Conservation (phyloP, 1,284 basidiomycete species). For the Psilocybe mexicana region DNA sequence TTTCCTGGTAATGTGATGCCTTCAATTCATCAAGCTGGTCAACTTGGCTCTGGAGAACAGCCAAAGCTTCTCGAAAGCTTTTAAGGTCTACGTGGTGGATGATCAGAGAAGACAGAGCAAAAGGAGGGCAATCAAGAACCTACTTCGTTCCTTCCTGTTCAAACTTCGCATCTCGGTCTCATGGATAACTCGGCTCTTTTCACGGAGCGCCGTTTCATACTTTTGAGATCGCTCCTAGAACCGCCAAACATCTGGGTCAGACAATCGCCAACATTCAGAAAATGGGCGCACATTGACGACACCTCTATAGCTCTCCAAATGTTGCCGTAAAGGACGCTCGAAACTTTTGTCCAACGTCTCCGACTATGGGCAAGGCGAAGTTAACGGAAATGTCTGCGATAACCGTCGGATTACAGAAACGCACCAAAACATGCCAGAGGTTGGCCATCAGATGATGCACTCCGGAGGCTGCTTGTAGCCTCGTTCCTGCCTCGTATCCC, state of each 20-base stretch:
- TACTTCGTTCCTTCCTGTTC: constrained; percentile 83
- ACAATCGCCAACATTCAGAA: neutral
- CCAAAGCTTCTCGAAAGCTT: constrained; percentile 82
- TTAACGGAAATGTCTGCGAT: constrained; percentile 66
- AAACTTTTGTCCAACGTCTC: constrained; percentile 76
- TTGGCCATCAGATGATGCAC: constrained; percentile 92
- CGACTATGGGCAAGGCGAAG: neutral
- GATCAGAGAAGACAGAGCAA: neutral
- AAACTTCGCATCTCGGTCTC: constrained; percentile 90
- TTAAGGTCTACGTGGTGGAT: constrained; percentile 64
- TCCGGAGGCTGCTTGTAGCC: constrained; percentile 83
- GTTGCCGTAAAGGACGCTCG: constrained; percentile 85
- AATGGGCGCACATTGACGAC: constrained; percentile 62
- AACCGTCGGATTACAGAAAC: constrained; percentile 23
- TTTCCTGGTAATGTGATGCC: constrained; percentile 80
- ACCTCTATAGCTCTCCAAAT: constrained; percentile 79
- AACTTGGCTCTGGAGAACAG: constrained; percentile 85
- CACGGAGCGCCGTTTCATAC: constrained; percentile 78
- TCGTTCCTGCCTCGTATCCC: constrained; percentile 73
- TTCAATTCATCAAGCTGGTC: constrained; percentile 86
- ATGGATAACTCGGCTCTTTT: constrained; percentile 84
- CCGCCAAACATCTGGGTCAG: constrained; percentile 1
- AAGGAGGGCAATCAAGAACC: constrained; percentile 27
- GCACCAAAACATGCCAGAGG: constrained; percentile 87
- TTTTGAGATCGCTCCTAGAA: constrained; percentile 72